Conservation (phyloP, 345 rosid species). For the Theobroma cacao region DNA sequence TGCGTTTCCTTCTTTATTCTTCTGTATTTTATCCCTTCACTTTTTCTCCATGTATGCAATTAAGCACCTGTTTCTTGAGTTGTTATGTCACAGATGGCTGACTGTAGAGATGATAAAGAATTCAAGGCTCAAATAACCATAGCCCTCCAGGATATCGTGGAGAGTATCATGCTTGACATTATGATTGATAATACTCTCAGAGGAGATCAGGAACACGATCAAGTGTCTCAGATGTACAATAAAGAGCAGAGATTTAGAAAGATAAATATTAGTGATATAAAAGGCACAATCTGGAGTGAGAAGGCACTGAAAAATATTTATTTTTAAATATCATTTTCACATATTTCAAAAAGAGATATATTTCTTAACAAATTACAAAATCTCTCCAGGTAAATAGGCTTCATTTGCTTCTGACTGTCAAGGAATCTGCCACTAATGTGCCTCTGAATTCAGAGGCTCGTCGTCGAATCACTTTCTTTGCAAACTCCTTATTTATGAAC, state of each 20-base stretch:
- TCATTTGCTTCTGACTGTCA: constrained; percentile 71
- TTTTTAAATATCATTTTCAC: background rate
- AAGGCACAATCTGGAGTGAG: constrained; percentile 47
- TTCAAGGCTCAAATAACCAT: constrained; percentile 68
- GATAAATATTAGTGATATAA: constrained; percentile 37
- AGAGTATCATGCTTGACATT: constrained; percentile 68
- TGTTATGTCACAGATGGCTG: constrained; percentile 43
- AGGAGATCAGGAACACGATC: constrained; percentile 30
- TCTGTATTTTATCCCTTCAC: background rate
- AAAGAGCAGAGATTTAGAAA: constrained; percentile 71
- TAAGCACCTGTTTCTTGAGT: constrained; percentile 1
- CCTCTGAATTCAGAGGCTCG: constrained; percentile 97
- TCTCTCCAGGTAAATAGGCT: constrained; percentile 66
- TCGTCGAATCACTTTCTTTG: constrained; percentile 95
- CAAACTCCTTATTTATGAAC: constrained; percentile 92
- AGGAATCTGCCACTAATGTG: constrained; percentile 93
- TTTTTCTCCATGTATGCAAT: background rate
- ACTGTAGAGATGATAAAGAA: constrained; percentile 26
- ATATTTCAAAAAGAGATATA: background rate
- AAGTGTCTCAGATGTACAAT: constrained; percentile 24
- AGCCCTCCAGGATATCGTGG: constrained; percentile 83
- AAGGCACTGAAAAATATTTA: constrained; percentile 48
- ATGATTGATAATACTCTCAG: constrained; percentile 55
- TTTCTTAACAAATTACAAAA: constrained; percentile 14
- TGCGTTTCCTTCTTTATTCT: background rate